Percentiles rank a stretch among this genome's conserved stretches.
These are phyloP conservation scores for Nitzschia sp. DNA, from an alignment of 108 stramenopile genomes.

Conservation along the genomic window DNA sequence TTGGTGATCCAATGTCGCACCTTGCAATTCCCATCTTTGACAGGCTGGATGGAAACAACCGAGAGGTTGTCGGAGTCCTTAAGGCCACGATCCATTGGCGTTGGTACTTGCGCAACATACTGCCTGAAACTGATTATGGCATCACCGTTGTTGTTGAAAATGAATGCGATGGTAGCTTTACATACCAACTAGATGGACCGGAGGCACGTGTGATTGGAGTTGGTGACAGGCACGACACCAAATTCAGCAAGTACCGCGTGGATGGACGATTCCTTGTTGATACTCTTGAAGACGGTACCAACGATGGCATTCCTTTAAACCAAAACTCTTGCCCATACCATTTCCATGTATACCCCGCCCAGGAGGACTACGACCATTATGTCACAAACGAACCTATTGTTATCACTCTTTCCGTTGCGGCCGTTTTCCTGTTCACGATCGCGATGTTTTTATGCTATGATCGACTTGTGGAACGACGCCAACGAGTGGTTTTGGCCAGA, in stretches of 20 bases:
- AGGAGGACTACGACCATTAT: constrained; percentile 6
- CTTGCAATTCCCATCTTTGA: constrained; percentile 30
- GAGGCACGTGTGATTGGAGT: constrained; percentile 43
- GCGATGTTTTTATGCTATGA: constrained; percentile 55
- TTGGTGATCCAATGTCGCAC: constrained; percentile 27
- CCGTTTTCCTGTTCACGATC: constrained; percentile 48
- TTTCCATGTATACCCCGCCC: constrained; percentile 25
- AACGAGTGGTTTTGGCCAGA: constrained; percentile 27
- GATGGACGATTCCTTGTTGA: background rate
- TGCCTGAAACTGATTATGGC: constrained; percentile 48
- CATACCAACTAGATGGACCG: constrained; percentile 44
- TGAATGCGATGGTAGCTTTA: constrained; percentile 39
- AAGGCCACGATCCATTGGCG: constrained; percentile 52
- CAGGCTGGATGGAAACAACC: background rate
- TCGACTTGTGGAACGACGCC: constrained; percentile 49
- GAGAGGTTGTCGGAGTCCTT: constrained; percentile 10
- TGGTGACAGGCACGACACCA: constrained; percentile 55
- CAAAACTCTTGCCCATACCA: constrained; percentile 13
- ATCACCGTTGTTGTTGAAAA: constrained; percentile 52
- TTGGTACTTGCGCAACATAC: constrained; percentile 29
- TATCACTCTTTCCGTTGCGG: constrained; percentile 26
- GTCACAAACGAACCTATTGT: constrained; percentile 20
- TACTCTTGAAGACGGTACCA: background rate
- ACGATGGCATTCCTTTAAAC: background rate
- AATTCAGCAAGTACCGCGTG: constrained; percentile 19